A percentile compares a stretch with the other conserved stretches of the same genome.
phyloP scores from a whole-genome alignment of 2,329 filamentous ascomycete genomes.

The Aureobasidium leucospermi region DNA sequence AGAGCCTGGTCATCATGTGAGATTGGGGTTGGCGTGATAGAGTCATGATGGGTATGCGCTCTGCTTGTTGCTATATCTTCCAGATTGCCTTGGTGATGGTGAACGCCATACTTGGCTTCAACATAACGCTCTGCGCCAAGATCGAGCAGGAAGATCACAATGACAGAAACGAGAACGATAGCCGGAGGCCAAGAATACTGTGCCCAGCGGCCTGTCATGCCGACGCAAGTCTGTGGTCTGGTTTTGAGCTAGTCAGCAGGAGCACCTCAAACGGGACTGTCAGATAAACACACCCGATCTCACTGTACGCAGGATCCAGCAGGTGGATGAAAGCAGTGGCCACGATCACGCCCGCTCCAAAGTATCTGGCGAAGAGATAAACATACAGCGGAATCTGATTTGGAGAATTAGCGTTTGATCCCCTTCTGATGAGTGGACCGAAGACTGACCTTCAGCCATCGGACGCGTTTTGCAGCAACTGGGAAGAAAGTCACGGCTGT shows the following conservation, averaged over 20 bases:
- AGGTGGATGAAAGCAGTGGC: constrained; percentile 63
- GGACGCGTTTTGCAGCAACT: constrained; percentile 36
- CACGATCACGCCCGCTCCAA: constrained; percentile 88
- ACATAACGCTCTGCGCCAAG: constrained; percentile 45
- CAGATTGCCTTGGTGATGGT: neutral
- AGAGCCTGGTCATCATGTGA: too few species aligned
- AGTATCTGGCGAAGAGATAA: constrained; percentile 86
- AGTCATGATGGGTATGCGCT: too few species aligned
- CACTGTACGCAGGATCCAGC: neutral
- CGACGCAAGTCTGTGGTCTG: constrained; percentile 35
- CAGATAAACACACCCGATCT: constrained; percentile 28
- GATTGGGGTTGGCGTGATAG: too few species aligned
- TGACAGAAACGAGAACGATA: constrained; percentile 41
- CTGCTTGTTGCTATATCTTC: neutral
- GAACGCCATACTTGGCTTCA: constrained; percentile 38
- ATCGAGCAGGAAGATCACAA: constrained; percentile 46
- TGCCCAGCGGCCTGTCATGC: constrained; percentile 47
- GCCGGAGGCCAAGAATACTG: constrained; percentile 47
- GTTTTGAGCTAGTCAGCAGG: neutral
- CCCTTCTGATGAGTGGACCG: too few species aligned
- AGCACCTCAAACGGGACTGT: too few species aligned
- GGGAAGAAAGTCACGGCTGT: constrained; percentile 39
- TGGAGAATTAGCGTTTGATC: neutral
- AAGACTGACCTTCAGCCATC: constrained; percentile 27
- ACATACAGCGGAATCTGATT: constrained; percentile 26